These are phyloP conservation scores for Hanseniaspora sp. DNA, from an alignment of 1,139 yeast genomes.

Conservation along the genomic window DNA sequence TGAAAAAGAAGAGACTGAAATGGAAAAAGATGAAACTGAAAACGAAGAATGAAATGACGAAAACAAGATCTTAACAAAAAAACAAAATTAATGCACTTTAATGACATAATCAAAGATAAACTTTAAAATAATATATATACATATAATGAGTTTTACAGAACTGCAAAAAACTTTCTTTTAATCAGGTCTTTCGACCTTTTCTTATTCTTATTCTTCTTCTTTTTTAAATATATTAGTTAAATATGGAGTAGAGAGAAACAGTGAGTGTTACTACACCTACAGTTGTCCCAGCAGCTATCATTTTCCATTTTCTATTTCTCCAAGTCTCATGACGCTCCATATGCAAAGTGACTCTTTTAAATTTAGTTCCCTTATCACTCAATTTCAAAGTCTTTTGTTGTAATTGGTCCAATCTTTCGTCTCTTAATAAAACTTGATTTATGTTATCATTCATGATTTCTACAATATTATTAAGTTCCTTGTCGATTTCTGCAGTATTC, in stretches of 20 bases:
- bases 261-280: conserved; percentile 16
- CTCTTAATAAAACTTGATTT: conserved; percentile 60
- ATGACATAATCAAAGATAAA: conserved; percentile 5
- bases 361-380: conserved; percentile 57
- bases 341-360: conserved; percentile 58
- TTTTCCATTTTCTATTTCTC: conserved; percentile 49
- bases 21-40: background rate
- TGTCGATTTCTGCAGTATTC: conserved; percentile 23
- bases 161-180: too few relatives aligned
- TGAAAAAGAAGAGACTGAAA: background rate
- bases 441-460: conserved; percentile 60
- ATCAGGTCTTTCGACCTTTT: too few relatives aligned
- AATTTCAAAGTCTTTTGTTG: conserved; percentile 75
- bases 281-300: conserved; percentile 30
- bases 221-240: background rate
- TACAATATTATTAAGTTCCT: conserved; percentile 28
- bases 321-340: conserved; percentile 46
- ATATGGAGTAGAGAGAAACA: background rate
- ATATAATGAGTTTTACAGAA: conserved; percentile 5
- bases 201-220: too few relatives aligned
- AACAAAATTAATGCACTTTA: background rate
- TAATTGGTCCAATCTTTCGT: conserved; percentile 62
- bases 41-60: background rate
- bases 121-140: background rate
- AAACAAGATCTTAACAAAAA: too few relatives aligned